Base-by-base conservation (phyloP, 768 basidiomycete genomes). In the Boletus rufocinnamomeus region DNA sequence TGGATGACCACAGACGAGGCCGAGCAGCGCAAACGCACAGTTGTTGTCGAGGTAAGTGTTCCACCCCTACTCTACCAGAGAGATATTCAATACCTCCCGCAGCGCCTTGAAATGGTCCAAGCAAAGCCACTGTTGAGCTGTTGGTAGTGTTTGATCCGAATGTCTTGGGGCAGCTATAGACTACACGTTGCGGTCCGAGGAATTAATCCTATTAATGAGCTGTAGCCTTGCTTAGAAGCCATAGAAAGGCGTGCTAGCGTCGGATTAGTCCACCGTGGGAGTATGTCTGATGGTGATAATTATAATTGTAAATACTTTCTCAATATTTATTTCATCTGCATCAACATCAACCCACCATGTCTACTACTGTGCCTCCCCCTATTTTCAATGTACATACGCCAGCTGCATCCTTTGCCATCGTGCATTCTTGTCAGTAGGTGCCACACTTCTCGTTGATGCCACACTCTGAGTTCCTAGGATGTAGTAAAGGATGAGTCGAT, bases 341-440 rank as follows among this genome's bases (percentile, higher is more conserved):
- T 23, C 44, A 50, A 35, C 32, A 35, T 2, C 45, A 14, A 30
- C 28, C 21, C 2, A 5, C 35, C 48, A 76, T 73, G 74, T 59
- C 76, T 27, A 58, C 66, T 27, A 62, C 75, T 19, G 19, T 28
- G 17, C 6, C 60, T 35, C 80, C 80, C 1, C 67, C 82, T 21
- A 72, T 91, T 40, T 74, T 93, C 55, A 83, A 88, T 63, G 80
- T 93, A 23, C 92, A 93, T 64, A 92, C 92, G 0, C 92, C 91
- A 0, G 69, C 77, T 1, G 81, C 84, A 7, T 93, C 91, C 11
- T 86, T 92, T 64, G 83, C 89, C 4, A 79, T 93, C 37, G 75
- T 88, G 19, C 90, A 93, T 69, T 89, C 89, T 32, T 72, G 91
- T 89, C 67, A 71, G 88, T 77, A 50, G 45, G 56, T 57, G 52